Percentiles rank a stretch among this genome's conserved stretches.
phyloP scores from a whole-genome alignment of 2,329 filamentous ascomycete genomes.

The Fusarium tricinctum region DNA sequence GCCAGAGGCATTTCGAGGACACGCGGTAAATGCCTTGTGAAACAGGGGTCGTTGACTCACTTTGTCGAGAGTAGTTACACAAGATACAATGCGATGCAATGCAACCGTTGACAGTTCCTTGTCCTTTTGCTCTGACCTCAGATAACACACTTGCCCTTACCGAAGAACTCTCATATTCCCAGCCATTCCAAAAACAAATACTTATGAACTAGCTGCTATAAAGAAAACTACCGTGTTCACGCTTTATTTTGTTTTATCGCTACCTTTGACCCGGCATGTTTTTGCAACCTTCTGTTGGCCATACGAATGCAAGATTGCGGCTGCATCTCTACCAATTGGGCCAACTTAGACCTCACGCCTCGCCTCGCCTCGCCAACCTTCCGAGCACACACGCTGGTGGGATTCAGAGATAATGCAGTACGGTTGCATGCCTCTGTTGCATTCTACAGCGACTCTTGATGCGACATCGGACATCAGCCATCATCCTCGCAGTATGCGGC shows the following conservation, averaged over 20 bases:
- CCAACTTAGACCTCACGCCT: conserved; percentile 24
- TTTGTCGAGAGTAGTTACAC: conserved; percentile 18
- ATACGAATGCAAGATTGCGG: conserved; percentile 25
- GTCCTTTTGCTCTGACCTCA: not conserved
- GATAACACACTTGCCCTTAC: conserved; percentile 12
- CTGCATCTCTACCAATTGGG: conserved; percentile 37
- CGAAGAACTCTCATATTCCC: conserved; percentile 3
- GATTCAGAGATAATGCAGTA: conserved; percentile 31
- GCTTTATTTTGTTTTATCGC: not conserved
- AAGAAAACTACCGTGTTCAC: not conserved
- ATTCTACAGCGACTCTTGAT: conserved; percentile 28
- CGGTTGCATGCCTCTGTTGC: conserved; percentile 24
- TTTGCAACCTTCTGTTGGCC: conserved; percentile 1
- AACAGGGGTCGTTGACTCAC: conserved; percentile 20
- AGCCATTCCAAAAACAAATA: conserved; percentile 14
- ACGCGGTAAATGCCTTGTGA: conserved; percentile 24
- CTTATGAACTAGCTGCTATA: conserved; percentile 4
- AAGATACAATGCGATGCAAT: conserved; percentile 20
- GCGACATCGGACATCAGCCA: conserved; percentile 42
- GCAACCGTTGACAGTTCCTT: conserved; percentile 9
- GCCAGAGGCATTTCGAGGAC: conserved; percentile 4
- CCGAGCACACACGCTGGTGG: conserved; percentile 2
- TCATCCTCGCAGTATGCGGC: conserved; percentile 17
- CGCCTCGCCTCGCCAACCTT: conserved; percentile 32
- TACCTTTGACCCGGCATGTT: conserved; percentile 4